These are phyloP conservation scores for Graphilbum fragrans DNA, from an alignment of 2,329 filamentous ascomycete genomes.

Conservation along the genomic window DNA sequence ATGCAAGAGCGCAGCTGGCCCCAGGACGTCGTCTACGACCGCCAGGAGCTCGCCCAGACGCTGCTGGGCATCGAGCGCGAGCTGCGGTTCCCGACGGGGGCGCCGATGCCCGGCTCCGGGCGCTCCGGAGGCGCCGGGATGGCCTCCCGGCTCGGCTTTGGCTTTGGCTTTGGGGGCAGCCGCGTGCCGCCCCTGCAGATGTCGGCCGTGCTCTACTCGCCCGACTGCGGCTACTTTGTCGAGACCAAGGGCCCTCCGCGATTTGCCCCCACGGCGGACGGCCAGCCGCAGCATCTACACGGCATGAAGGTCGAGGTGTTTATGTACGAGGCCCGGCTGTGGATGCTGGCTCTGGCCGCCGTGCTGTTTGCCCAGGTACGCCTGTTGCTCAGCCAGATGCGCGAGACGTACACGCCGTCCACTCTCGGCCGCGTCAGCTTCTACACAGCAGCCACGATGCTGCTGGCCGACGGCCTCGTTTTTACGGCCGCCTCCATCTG, in stretches of 20 bases:
- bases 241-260: conserved; percentile 51
- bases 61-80: conserved; percentile 44
- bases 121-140: no score
- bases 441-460: conserved; percentile 47
- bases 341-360: conserved; percentile 42
- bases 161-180: no score
- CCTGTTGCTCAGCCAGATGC: conserved; percentile 52
- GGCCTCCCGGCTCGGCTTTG: no score
- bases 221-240: conserved; percentile 55
- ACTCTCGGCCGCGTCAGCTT: conserved; percentile 56
- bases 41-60: conserved; percentile 13
- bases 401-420: conserved; percentile 54
- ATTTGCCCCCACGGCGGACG: conserved; percentile 32
- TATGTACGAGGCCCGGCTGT: conserved; percentile 43
- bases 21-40: background rate
- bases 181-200: conserved; percentile 44
- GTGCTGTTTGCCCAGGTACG: conserved; percentile 50
- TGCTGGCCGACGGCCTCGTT: conserved; percentile 48
- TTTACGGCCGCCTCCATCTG: conserved; percentile 44
- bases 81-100: conserved; percentile 47
- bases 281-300: conserved; percentile 34
- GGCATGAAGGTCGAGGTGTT: conserved; percentile 51
- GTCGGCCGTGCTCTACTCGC: conserved; percentile 53
- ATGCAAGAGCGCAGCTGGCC: background rate
- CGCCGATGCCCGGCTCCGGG: conserved; percentile 30